Evolutionary conservation across 1,284 basidiomycete genomes (phyloP).

Genomic region (Sanguinoderma infundibulare): DNA sequence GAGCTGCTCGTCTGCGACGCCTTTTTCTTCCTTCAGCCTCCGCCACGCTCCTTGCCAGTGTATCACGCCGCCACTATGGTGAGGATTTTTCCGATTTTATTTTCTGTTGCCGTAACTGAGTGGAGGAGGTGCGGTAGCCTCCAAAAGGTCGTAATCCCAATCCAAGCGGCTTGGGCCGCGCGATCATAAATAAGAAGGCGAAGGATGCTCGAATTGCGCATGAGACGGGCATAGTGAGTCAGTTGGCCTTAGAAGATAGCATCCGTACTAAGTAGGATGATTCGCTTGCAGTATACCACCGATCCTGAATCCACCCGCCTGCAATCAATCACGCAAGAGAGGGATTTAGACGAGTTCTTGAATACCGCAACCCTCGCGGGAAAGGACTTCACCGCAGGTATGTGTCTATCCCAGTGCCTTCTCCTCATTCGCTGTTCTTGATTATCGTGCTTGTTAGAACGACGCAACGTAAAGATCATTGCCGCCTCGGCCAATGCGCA

Average conservation of each 20-base stretch:
- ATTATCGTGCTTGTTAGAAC: conserved; percentile 58
- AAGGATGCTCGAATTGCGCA: conserved; percentile 79
- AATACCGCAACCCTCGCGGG: conserved; percentile 95
- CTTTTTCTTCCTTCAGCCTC: neutral
- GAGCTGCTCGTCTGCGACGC: neutral
- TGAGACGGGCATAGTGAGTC: conserved; percentile 76
- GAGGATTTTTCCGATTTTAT: neutral
- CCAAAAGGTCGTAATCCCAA: conserved; percentile 60
- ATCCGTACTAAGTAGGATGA: neutral
- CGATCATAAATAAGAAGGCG: conserved; percentile 87
- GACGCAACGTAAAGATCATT: conserved; percentile 92
- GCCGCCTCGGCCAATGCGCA: conserved; percentile 61
- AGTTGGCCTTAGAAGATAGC: neutral
- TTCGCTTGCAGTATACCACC: conserved; percentile 69
- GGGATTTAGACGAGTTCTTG: conserved; percentile 95
- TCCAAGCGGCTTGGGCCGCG: conserved; percentile 83
- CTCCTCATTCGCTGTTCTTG: conserved; percentile 11
- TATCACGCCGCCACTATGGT: neutral
- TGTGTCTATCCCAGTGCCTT: conserved; percentile 28
- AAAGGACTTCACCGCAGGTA: conserved; percentile 96
- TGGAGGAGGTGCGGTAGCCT: conserved; percentile 28
- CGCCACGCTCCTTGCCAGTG: neutral
- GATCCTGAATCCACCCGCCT: conserved; percentile 78
- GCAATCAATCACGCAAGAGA: conserved; percentile 94
- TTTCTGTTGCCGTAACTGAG: neutral